Percentiles rank a stretch among this genome's conserved stretches.
Conservation (phyloP, 2,329 filamentous ascomycete genomes). For the Chaetoscypha palmicola region DNA sequence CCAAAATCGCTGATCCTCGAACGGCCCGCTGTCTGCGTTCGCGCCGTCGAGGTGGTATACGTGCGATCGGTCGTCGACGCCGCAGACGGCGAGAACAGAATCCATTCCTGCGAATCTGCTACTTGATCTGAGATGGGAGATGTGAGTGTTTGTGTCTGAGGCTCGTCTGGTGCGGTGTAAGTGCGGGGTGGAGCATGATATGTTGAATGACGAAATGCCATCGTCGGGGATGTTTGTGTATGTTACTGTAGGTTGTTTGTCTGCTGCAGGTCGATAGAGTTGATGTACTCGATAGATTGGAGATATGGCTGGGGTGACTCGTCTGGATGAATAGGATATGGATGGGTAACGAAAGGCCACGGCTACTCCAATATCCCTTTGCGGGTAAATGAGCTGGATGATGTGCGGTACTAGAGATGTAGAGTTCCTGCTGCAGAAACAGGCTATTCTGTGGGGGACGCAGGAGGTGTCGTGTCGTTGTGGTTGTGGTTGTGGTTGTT, state of each 20-base stretch:
- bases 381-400: no score
- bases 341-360: neutral
- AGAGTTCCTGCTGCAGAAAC: no score
- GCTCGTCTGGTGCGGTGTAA: constrained; percentile 35
- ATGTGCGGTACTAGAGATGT: no score
- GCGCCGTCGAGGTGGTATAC: constrained; percentile 57
- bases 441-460: no score
- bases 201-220: constrained; percentile 56
- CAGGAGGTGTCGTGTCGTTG: no score
- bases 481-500: no score
- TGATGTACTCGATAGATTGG: no score
- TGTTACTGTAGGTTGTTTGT: neutral
- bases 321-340: neutral
- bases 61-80: constrained; percentile 62
- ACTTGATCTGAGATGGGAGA: constrained; percentile 29
- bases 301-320: neutral
- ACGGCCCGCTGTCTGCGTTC: constrained; percentile 59
- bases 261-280: neutral
- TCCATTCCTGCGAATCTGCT: constrained; percentile 86
- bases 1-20: constrained; percentile 76
- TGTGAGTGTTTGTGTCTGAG: constrained; percentile 21
- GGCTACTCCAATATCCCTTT: no score
- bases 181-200: constrained; percentile 45
- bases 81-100: constrained; percentile 78
- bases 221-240: no score